Percentiles rank a stretch among this genome's conserved stretches.
These are phyloP conservation scores for Penicillium pancosmium DNA, from an alignment of 495 filamentous ascomycete species.

Conservation along the genomic window DNA sequence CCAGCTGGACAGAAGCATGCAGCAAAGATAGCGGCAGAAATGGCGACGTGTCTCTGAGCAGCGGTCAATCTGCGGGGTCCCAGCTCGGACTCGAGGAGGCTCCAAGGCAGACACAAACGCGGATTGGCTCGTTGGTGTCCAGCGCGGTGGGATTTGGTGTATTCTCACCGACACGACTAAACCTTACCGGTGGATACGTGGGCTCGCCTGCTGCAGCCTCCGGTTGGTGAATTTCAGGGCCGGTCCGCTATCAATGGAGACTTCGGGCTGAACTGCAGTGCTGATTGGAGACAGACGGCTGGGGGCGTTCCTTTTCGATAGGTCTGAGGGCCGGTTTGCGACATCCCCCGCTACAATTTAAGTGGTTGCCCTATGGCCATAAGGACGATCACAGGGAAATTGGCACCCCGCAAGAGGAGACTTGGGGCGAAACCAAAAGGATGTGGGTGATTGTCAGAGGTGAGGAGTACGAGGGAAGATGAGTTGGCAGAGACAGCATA, in stretches of 20 bases:
- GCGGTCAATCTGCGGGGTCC: slow-evolving; percentile 26
- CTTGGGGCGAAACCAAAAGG: no score
- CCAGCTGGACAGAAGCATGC: slow-evolving; percentile 7
- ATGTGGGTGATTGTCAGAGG: no score
- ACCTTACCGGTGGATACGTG: slow-evolving; percentile 20
- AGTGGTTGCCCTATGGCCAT: slow-evolving; percentile 32
- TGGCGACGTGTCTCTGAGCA: slow-evolving; percentile 14
- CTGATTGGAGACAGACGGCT: slow-evolving; percentile 9
- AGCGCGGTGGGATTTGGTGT: neutral
- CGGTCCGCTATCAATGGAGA: slow-evolving; percentile 16
- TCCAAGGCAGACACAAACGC: slow-evolving; percentile 24
- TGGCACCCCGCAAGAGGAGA: neutral
- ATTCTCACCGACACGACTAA: slow-evolving; percentile 27
- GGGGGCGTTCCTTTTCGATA: slow-evolving; percentile 10
- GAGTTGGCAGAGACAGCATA: slow-evolving; percentile 10
- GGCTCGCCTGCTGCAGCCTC: slow-evolving; percentile 4
- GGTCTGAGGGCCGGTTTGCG: slow-evolving; percentile 7
- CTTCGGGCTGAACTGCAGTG: neutral
- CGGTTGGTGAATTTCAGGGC: slow-evolving; percentile 19
- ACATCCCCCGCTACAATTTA: slow-evolving; percentile 16
- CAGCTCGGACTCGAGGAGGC: slow-evolving; percentile 14
- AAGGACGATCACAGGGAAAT: slow-evolving; percentile 18
- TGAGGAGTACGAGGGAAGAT: neutral
- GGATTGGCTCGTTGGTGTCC: slow-evolving; percentile 15
- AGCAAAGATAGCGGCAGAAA: neutral